phyloP scores from a whole-genome alignment of 768 basidiomycete genomes.

The Chlorophyllum brunneum region DNA sequence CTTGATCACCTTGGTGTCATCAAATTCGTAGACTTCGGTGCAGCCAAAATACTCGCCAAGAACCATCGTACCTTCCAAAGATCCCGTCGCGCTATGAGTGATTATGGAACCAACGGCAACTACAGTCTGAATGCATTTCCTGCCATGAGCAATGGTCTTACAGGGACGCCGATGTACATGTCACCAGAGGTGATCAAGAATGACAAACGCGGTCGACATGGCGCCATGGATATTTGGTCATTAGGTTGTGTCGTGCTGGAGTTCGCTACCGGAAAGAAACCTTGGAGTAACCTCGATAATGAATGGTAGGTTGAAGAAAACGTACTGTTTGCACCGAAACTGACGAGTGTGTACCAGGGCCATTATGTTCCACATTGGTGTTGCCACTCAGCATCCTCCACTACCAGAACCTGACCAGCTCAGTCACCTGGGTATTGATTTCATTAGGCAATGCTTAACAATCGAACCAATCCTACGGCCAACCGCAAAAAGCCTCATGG shows the following conservation, averaged over 20 bases:
- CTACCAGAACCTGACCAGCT: constrained; percentile 90
- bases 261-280: constrained; percentile 93
- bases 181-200: constrained; percentile 98
- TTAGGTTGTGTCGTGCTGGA: constrained; percentile 97
- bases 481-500: constrained; percentile 77
- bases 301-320: constrained; percentile 72
- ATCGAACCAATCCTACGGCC: constrained; percentile 85
- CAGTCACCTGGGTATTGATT: constrained; percentile 84
- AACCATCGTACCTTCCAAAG: constrained; percentile 80
- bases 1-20: constrained; percentile 87
- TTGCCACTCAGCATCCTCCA: constrained; percentile 94
- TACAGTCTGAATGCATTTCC: constrained; percentile 25
- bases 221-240: constrained; percentile 99
- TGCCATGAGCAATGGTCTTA: constrained; percentile 76
- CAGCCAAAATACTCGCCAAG: constrained; percentile 92
- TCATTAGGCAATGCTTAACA: constrained; percentile 88
- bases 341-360: constrained; percentile 54
- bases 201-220: constrained; percentile 80
- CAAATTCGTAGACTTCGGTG: constrained; percentile 97
- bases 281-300: constrained; percentile 98
- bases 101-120: constrained; percentile 12
- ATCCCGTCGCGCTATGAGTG: constrained; percentile 55
- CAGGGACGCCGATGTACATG: constrained; percentile 99
- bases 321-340: not conserved
- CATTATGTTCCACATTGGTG: constrained; percentile 99